Evolutionary conservation across 495 filamentous ascomycete species (phyloP).

Genomic region (Neurospora sp.): DNA sequence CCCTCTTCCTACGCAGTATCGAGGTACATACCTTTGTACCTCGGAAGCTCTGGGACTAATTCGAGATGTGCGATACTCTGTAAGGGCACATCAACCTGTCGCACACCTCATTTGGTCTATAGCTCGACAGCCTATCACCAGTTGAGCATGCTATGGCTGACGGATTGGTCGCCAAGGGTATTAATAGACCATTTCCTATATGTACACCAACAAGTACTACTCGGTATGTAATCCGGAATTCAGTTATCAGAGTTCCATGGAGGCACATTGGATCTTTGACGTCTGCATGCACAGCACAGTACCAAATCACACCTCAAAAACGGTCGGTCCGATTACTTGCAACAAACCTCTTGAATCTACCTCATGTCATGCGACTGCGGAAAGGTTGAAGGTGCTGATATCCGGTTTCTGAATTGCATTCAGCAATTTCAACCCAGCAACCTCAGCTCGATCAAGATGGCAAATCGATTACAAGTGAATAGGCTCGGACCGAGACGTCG

Average conservation of each 20-base stretch:
- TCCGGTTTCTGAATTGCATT: background rate
- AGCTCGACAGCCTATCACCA: background rate
- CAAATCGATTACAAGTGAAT: background rate
- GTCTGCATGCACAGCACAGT: background rate
- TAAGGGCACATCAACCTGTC: background rate
- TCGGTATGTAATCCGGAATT: background rate
- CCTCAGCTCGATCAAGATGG: background rate
- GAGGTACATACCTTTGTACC: background rate
- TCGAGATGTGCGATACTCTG: background rate
- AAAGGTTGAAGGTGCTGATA: background rate
- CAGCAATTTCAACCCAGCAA: background rate
- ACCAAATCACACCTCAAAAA: background rate
- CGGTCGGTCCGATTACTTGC: slow-evolving; percentile 21
- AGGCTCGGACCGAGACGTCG: background rate
- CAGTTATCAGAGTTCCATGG: background rate
- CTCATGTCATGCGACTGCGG: background rate
- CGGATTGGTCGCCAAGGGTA: background rate
- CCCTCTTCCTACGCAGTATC: background rate
- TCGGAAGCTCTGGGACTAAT: background rate
- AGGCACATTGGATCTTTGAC: background rate
- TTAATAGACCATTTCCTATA: background rate
- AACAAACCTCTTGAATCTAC: slow-evolving; percentile 6
- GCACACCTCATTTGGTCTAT: background rate
- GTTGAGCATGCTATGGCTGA: background rate
- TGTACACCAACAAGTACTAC: background rate